Evolutionary conservation across 2,329 filamentous ascomycete genomes (phyloP).

Genomic region (Pseudocercospora macadamiae): DNA sequence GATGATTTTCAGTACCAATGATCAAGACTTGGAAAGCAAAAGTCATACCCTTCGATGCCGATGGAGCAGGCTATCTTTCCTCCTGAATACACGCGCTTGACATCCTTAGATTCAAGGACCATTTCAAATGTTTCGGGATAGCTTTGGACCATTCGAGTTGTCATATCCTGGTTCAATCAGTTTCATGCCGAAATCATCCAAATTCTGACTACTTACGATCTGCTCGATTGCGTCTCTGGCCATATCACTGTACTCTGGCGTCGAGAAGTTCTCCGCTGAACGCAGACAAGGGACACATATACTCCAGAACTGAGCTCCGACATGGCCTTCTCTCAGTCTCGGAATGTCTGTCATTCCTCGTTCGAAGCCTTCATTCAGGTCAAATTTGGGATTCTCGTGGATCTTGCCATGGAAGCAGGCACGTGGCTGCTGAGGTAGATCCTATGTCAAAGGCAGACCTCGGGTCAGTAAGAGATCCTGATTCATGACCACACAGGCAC

Average conservation of each 20-base stretch:
- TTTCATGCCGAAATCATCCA: not conserved
- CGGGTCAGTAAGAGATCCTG: too few species aligned
- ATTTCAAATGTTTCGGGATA: conserved; percentile 36
- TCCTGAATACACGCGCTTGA: conserved; percentile 35
- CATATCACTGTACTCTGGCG: conserved; percentile 32
- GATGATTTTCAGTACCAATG: not conserved
- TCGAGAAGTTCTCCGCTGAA: conserved; percentile 33
- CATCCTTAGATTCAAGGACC: conserved; percentile 33
- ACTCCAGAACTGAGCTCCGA: conserved; percentile 37
- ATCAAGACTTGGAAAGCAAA: not conserved
- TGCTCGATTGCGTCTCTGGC: conserved; percentile 29
- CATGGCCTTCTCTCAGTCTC: conserved; percentile 24
- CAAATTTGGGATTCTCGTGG: conserved; percentile 40
- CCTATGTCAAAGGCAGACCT: too few species aligned
- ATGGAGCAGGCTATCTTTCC: conserved; percentile 44
- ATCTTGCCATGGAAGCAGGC: conserved; percentile 38
- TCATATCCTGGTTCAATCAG: conserved; percentile 17
- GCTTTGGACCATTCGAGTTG: conserved; percentile 34
- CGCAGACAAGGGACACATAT: conserved; percentile 26
- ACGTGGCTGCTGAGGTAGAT: conserved; percentile 9
- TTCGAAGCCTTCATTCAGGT: conserved; percentile 38
- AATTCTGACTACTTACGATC: conserved; percentile 11
- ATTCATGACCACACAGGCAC: not conserved
- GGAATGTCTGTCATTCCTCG: conserved; percentile 36
- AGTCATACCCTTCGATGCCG: conserved; percentile 40